phyloP scores from a whole-genome alignment of 2,329 filamentous ascomycete genomes.

The Clonostachys rhizophaga region DNA sequence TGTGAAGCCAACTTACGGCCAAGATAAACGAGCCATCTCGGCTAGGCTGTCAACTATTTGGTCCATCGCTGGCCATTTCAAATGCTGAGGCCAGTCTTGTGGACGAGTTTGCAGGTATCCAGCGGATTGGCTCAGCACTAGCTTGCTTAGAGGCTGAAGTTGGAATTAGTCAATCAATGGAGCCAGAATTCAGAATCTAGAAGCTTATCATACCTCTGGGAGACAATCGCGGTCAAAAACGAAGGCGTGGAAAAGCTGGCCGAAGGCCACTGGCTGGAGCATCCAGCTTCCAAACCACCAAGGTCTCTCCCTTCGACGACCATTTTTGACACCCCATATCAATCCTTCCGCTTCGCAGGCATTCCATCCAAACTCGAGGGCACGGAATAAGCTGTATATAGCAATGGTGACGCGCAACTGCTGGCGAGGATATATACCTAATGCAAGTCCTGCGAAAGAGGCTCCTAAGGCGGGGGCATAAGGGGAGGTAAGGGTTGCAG shows the following conservation, averaged over 20 bases:
- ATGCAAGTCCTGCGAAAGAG: slow-evolving; percentile 75
- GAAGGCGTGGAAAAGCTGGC: slow-evolving; percentile 71
- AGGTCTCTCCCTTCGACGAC: slow-evolving; percentile 56
- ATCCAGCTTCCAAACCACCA: slow-evolving; percentile 86
- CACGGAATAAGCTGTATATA: slow-evolving; percentile 76
- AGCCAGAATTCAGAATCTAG: too few species aligned
- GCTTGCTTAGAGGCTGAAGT: too few species aligned
- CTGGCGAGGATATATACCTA: slow-evolving; percentile 67
- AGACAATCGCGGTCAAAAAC: slow-evolving; percentile 75
- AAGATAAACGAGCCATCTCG: slow-evolving; percentile 74
- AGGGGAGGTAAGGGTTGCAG: slow-evolving; percentile 70
- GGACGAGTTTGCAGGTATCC: slow-evolving; percentile 77
- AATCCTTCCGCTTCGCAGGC: slow-evolving; percentile 69
- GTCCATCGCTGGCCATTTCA: slow-evolving; percentile 71
- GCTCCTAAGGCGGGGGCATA: slow-evolving; percentile 89
- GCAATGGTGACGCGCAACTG: slow-evolving; percentile 72
- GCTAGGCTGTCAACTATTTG: slow-evolving; percentile 79
- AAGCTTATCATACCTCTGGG: slow-evolving; percentile 45
- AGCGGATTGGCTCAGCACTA: slow-evolving; percentile 64
- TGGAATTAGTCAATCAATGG: too few species aligned
- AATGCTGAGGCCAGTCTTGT: slow-evolving; percentile 56
- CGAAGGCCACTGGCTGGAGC: slow-evolving; percentile 70
- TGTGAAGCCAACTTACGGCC: slow-evolving; percentile 62
- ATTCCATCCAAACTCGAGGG: slow-evolving; percentile 85
- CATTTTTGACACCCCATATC: slow-evolving; percentile 55